Base-by-base conservation (phyloP, 2,329 filamentous ascomycete genomes). In the Fusarium sp. region DNA sequence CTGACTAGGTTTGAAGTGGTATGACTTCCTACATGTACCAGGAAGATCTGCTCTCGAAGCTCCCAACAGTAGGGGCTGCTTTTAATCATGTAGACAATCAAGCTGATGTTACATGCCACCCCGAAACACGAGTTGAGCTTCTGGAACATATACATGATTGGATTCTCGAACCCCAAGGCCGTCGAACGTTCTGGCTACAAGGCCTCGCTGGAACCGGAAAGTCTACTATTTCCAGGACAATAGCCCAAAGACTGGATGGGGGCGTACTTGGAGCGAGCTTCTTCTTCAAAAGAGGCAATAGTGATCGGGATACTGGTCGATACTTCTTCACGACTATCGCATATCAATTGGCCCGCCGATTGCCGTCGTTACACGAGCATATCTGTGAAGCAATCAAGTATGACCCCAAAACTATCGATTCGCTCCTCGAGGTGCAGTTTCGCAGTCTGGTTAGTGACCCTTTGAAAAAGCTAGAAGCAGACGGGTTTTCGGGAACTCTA, bases 201-300 rank as follows among this genome's bases (percentile, higher is more conserved):
- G 80, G 79, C 5, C 79, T 80, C 71, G 79, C 79, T 13, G 79
- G 80, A 1, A 81, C 77, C 1, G 79, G 80, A 10, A 82, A 82
- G 49, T 82, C 80, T 1, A 82, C 79, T 7, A 78, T 82, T 2
- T 75, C 78, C 8, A 78, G 75, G 1, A 80, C 78, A 1, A 28
- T 81, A 4, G 77, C 78, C 24, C 20, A 33, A 13, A 26, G 10
- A 0, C 17, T 57, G 9, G 45, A 17, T 2, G 15, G 28, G 3
- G 42, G 28, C 18, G 24, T 33, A 3, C 74, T 81, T 42, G 76
- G 74, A 20, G 78, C 78, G 4, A 81, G 77, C 60, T 84, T 85
- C 66, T 84, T 84, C 72, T 85, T 85, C 71, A 82, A 81, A 54
- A 77, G 73, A 66, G 81, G 78, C 4, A 79, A 81, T 51, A 72